Percentiles rank a stretch among this genome's conserved stretches.
These are phyloP conservation scores for Geranomyces variabilis DNA, from an alignment of 192 early-diverging fungal species.

Conservation along the genomic window DNA sequence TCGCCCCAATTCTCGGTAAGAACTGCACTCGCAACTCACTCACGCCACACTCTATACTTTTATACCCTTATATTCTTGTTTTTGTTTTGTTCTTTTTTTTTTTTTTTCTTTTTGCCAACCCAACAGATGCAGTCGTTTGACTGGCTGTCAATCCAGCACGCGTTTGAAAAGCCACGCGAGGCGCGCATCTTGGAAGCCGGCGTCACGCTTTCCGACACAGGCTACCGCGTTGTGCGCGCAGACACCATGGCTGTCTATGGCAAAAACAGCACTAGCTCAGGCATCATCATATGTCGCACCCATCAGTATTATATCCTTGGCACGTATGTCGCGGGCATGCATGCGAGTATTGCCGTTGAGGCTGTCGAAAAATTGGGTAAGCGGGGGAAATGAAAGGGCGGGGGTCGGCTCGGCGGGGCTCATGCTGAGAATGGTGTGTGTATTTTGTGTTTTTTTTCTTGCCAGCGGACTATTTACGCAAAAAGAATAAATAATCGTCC, in stretches of 20 bases:
- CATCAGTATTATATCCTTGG: constrained; percentile 53
- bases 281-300: constrained; percentile 52
- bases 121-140: constrained; percentile 43
- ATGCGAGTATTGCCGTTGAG: constrained; percentile 56
- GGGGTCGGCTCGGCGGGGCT: not conserved
- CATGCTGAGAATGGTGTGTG: too few species aligned
- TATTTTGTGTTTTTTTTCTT: too few species aligned
- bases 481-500: constrained; percentile 52
- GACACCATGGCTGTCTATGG: constrained; percentile 55
- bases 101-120: not conserved
- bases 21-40: too few species aligned
- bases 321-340: constrained; percentile 54
- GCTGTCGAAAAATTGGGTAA: constrained; percentile 59
- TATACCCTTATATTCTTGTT: not conserved
- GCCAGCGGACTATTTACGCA: constrained; percentile 53
- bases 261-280: constrained; percentile 51
- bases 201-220: constrained; percentile 48
- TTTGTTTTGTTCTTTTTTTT: not conserved
- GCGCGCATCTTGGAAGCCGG: constrained; percentile 46
- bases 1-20: constrained; percentile 49
- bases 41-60: not conserved
- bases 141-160: constrained; percentile 39
- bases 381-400: not conserved
- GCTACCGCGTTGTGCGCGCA: constrained; percentile 49
- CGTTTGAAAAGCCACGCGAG: constrained; percentile 54